Conservation (phyloP, 1,139 yeast species). For the Taphrina wiesneri region DNA sequence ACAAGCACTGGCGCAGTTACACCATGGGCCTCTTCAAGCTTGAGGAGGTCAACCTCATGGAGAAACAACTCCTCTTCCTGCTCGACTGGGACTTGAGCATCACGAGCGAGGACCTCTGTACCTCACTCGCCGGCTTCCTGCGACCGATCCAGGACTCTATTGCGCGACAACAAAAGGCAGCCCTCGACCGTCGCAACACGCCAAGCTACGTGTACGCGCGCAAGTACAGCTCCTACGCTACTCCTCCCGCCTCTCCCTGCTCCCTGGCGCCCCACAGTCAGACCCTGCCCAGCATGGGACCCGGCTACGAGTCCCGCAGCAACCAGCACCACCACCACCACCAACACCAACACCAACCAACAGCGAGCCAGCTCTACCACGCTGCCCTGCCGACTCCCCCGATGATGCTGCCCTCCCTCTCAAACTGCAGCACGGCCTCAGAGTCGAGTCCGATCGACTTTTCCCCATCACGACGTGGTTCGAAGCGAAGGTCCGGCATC, state of each 20-base stretch:
- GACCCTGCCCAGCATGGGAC: constrained; percentile 3
- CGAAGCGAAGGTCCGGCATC: constrained; percentile 32
- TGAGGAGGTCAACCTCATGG: constrained; percentile 85
- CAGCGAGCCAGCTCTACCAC: constrained; percentile 5
- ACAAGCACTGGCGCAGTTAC: constrained; percentile 92
- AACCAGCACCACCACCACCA: neutral
- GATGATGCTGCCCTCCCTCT: constrained; percentile 33
- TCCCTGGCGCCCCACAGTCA: neutral
- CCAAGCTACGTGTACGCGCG: constrained; percentile 33
- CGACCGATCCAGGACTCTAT: constrained; percentile 53
- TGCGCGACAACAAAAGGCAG: constrained; percentile 3
- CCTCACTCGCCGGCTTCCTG: constrained; percentile 72
- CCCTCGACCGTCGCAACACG: constrained; percentile 10
- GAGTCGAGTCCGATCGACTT: constrained; percentile 30
- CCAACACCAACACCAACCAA: neutral
- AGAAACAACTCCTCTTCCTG: constrained; percentile 76
- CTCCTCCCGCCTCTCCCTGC: constrained; percentile 27
- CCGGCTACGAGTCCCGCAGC: neutral
- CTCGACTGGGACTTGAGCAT: constrained; percentile 82
- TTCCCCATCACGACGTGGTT: constrained; percentile 5
- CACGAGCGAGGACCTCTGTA: constrained; percentile 65
- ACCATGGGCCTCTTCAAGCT: constrained; percentile 77
- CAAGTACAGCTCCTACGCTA: constrained; percentile 17
- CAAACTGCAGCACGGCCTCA: constrained; percentile 28
- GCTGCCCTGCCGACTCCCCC: constrained; percentile 31